phyloP scores from a whole-genome alignment of 1,139 yeast species.

The Zygoascus sp. region DNA sequence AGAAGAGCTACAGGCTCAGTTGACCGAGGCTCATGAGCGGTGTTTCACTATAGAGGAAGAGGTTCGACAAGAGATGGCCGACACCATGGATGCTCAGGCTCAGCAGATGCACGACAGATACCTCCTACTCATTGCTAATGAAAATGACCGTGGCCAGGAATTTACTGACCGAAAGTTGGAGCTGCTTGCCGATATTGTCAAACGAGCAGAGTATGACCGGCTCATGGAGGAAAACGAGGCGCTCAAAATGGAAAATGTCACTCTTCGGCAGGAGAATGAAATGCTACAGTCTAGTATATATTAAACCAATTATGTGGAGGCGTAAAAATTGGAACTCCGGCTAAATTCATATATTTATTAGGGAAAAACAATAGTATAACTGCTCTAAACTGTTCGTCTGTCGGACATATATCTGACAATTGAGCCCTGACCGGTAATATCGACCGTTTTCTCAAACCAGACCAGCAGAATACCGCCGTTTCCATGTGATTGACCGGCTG shows the following conservation, averaged over 20 bases:
- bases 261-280: conserved; percentile 4
- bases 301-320: background rate
- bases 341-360: conserved; percentile 2
- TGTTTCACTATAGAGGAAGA: conserved; percentile 30
- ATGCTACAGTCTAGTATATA: conserved; percentile 3
- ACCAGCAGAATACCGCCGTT: conserved; percentile 81
- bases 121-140: conserved; percentile 28
- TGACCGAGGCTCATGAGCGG: conserved; percentile 22
- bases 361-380: conserved; percentile 2
- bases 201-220: conserved; percentile 8
- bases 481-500: conserved; percentile 62
- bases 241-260: conserved; percentile 14
- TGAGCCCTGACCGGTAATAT: conserved; percentile 81
- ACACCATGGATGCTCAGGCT: conserved; percentile 33
- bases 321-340: background rate
- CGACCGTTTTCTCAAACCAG: conserved; percentile 92
- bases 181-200: conserved; percentile 11
- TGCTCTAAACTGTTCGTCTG: conserved; percentile 66
- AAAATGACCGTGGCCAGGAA: conserved; percentile 24
- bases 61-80: conserved; percentile 33
- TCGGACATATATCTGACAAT: conserved; percentile 83
- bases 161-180: conserved; percentile 27
- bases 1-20: conserved; percentile 23
- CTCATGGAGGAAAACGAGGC: conserved; percentile 17
- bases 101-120: conserved; percentile 30